Evolutionary conservation across 2,329 filamentous ascomycete genomes (phyloP).

Genomic region (Tolypocladium guangdongense): DNA sequence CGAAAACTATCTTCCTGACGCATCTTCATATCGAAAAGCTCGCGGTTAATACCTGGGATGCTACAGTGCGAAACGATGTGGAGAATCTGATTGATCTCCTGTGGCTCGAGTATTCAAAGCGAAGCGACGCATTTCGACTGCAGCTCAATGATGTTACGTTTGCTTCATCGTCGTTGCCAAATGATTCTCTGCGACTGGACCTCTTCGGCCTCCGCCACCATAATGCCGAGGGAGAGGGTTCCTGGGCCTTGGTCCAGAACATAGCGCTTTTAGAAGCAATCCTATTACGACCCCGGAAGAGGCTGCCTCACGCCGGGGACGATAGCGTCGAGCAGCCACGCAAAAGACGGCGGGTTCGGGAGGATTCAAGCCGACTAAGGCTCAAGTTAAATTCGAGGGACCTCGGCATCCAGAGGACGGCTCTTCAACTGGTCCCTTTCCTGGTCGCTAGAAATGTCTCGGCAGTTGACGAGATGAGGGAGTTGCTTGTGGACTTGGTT

Average conservation of each 20-base stretch:
- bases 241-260: constrained; percentile 49
- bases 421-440: constrained; percentile 48
- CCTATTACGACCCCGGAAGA: constrained; percentile 19
- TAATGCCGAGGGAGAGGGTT: constrained; percentile 43
- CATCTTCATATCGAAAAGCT: constrained; percentile 52
- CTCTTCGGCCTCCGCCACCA: constrained; percentile 43
- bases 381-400: constrained; percentile 36
- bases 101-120: constrained; percentile 66
- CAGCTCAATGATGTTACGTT: constrained; percentile 69
- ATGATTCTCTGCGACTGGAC: constrained; percentile 34
- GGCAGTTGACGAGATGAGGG: constrained; percentile 38
- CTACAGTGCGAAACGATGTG: constrained; percentile 34
- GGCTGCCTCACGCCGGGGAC: constrained; percentile 10
- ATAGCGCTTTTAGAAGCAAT: constrained; percentile 46
- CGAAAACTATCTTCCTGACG: constrained; percentile 59
- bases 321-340: constrained; percentile 35
- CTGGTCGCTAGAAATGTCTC: constrained; percentile 36
- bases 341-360: constrained; percentile 37
- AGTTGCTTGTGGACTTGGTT: constrained; percentile 47
- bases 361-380: constrained; percentile 33
- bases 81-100: constrained; percentile 60
- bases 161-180: constrained; percentile 29
- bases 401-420: constrained; percentile 33
- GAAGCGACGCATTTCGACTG: constrained; percentile 59
- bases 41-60: constrained; percentile 29